Evolutionary conservation across 2,329 filamentous ascomycete genomes (phyloP).

Genomic region (Aspergillus tamarii): DNA sequence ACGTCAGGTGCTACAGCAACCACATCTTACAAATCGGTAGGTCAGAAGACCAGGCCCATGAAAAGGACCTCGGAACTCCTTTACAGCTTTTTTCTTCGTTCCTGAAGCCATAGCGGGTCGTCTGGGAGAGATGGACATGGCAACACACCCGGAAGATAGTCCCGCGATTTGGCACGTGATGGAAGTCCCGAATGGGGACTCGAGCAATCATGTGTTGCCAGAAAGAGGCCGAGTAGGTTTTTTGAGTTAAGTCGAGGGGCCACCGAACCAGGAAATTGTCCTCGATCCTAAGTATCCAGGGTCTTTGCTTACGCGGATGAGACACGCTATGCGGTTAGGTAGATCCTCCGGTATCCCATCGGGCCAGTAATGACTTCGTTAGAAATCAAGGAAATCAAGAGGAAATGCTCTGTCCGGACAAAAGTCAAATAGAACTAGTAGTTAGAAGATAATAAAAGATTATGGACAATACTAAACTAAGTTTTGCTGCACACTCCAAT

Average conservation of each 20-base stretch:
- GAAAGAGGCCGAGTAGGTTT: neutral
- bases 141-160: conserved; percentile 1
- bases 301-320: neutral
- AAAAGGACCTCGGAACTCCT: neutral
- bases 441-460: neutral
- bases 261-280: neutral
- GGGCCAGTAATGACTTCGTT: neutral
- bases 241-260: neutral
- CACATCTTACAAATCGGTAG: neutral
- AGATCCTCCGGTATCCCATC: neutral
- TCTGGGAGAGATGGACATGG: too few relatives aligned
- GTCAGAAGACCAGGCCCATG: neutral
- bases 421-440: neutral
- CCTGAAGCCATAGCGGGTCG: neutral
- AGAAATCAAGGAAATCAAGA: neutral
- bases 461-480: conserved; percentile 9
- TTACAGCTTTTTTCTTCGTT: neutral
- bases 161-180: conserved; percentile 4
- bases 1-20: conserved; percentile 5
- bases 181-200: neutral
- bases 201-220: neutral
- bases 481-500: conserved; percentile 11
- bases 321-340: neutral
- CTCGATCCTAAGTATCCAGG: neutral
- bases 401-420: neutral